Evolutionary conservation across 768 basidiomycete species (phyloP), one percentile per base, ranked within the genome.

Genomic region (Collybiopsis luxurians): DNA sequence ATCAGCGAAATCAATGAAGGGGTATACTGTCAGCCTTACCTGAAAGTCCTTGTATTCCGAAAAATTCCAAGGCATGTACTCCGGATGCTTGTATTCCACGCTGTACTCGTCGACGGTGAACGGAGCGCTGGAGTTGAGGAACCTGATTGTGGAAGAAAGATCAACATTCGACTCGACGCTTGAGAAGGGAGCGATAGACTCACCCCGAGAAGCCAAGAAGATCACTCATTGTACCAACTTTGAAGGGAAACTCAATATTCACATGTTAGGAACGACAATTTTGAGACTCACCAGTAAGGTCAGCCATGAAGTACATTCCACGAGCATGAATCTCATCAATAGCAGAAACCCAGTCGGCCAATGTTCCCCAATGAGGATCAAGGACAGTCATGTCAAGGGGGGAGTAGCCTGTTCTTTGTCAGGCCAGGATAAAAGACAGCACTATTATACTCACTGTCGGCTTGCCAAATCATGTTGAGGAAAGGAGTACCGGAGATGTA

Each of bases 401-500:
- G 26, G 95, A 97, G 69, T 96, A 97, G 72, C 93, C 93, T 92
- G 56, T 23, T 63, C 31, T 43, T 54, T 61, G 61, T 31, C 56
- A 59, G 47, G 43, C 48, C 34, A 46, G 3, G 39, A 39, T 49
- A 27, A 55, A 36, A 56, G 19, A n/a, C n/a, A n/a, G n/a, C n/a
- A n/a, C n/a, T n/a, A n/a, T n/a, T n/a, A n/a, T n/a, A 82, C 92
- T 68, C 53, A 95, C 94, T 94, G 81, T 96, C 94, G 3, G 93
- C 89, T 68, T 95, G 89, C 94, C 94, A 96, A 21, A 92, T 72
- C 94, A 95, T 95, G 80, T 96, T 96, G 59, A 97, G 60, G 71
- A 92, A 97, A 52, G 88, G 85, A 1, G 95, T 97, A 53, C 95
- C 95, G 21, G 95, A 92, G 68, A 96, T 90, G 75, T 92, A 97